Evolutionary conservation across 1,284 basidiomycete genomes (phyloP).

Genomic region (Meira nashicola): DNA sequence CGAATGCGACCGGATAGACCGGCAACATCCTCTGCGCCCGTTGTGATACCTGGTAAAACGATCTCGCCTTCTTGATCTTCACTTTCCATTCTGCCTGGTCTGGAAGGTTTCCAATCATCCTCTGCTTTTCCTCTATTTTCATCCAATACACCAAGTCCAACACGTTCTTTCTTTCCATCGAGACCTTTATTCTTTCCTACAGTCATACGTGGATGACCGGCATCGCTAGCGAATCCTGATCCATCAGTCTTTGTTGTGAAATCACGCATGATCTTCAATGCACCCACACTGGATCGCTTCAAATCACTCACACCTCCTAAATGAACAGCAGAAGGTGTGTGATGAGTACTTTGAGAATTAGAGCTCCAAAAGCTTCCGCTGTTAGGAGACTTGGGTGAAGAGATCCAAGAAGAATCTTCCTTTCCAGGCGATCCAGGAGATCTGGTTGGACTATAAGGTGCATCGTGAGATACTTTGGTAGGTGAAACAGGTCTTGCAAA

Average conservation of each 20-base stretch:
- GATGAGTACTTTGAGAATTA: conserved; percentile 9
- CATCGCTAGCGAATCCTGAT: conserved; percentile 15
- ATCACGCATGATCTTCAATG: conserved; percentile 44
- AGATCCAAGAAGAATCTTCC: conserved; percentile 39
- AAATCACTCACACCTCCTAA: conserved; percentile 43
- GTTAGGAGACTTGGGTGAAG: conserved; percentile 22
- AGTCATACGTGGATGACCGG: conserved; percentile 35
- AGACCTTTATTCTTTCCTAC: conserved; percentile 26
- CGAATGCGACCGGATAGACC: conserved; percentile 47
- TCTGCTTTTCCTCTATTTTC: conserved; percentile 24
- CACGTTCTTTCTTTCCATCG: not conserved
- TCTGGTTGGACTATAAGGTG: conserved; percentile 27
- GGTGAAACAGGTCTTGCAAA: conserved; percentile 13
- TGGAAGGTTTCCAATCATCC: conserved; percentile 13
- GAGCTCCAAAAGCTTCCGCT: conserved; percentile 37
- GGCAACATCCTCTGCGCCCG: conserved; percentile 47
- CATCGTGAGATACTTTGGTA: conserved; percentile 17
- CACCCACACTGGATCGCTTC: conserved; percentile 41
- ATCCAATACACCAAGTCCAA: not conserved
- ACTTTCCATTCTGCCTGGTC: conserved; percentile 42
- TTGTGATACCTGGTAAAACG: conserved; percentile 46
- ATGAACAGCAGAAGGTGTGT: conserved; percentile 33
- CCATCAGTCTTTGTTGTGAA: conserved; percentile 34
- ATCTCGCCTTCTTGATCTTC: conserved; percentile 47
- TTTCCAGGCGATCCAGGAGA: conserved; percentile 32